A percentile compares a stretch with the other conserved stretches of the same genome.
Evolutionary conservation across 2,329 filamentous ascomycete species (phyloP).

Genomic region (Bisporella sp.): DNA sequence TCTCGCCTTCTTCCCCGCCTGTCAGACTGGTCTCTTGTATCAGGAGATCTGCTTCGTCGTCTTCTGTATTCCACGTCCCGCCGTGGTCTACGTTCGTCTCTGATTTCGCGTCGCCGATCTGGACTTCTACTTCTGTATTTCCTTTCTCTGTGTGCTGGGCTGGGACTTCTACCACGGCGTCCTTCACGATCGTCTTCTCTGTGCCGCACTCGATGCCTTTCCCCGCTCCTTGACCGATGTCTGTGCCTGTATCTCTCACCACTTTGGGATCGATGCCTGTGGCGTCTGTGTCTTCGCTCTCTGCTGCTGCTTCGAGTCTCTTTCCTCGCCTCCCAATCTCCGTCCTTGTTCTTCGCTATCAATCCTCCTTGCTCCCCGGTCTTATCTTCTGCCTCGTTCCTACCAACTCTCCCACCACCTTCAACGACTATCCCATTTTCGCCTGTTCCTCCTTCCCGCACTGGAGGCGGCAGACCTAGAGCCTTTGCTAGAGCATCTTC

Average conservation of each 20-base stretch:
- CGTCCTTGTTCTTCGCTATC: constrained; percentile 6
- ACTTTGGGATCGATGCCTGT: constrained; percentile 25
- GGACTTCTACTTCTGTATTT: constrained; percentile 24
- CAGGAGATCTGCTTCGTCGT: constrained; percentile 15
- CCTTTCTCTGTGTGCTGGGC: constrained; percentile 16
- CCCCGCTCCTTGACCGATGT: constrained; percentile 20
- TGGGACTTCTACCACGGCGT: constrained; percentile 21
- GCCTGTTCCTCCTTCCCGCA: constrained; percentile 41
- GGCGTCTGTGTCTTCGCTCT: constrained; percentile 22
- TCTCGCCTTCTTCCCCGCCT: not conserved
- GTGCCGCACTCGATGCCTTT: constrained; percentile 16
- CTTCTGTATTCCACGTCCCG: constrained; percentile 9
- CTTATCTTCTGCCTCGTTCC: constrained; percentile 8
- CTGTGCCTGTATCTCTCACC: constrained; percentile 11
- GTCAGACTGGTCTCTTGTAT: not conserved
- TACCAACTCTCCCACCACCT: constrained; percentile 38
- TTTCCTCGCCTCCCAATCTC: constrained; percentile 13
- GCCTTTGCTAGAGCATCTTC: constrained; percentile 83
- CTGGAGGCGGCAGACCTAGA: constrained; percentile 68
- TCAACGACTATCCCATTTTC: constrained; percentile 64
- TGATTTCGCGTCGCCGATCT: constrained; percentile 22
- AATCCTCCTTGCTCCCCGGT: constrained; percentile 23
- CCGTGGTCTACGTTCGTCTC: constrained; percentile 11
- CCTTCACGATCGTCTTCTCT: constrained; percentile 17
- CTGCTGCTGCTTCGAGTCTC: constrained; percentile 24